Evolutionary conservation across 345 rosid genomes (phyloP), one percentile per base, ranked within the genome.

Genomic region (Linum lewisii): DNA sequence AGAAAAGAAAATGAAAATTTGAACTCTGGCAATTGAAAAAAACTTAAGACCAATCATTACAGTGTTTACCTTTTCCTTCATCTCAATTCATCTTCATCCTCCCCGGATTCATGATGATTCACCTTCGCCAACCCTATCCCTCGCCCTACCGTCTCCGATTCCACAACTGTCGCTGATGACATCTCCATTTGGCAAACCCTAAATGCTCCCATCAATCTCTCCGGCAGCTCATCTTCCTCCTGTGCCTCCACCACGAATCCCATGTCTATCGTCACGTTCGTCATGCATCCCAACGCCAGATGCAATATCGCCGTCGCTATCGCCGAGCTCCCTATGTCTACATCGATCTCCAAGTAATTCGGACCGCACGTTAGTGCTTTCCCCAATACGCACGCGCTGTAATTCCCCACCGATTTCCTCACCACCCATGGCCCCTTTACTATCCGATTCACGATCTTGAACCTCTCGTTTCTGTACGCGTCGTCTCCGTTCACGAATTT

Each of bases 401-500:
- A 79, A 52, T 70, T 86, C 15, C 96, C 96, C 16, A 86, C 93
- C 44, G 98, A 57, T 5, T 84, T 80, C 70, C 78, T 86, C 34
- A 91, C 92, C 51, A 86, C 74, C 96, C 96, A 91, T 0, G 96
- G 98, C 0, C 98, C 98, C 72, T 91, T 88, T 47, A 82, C 96
- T 63, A 91, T 91, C 62, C 90, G 76, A 45, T 84, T 86, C 68
- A 88, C 96, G 66, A 91, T 86, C 78, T 91, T 91, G 69, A 91
- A 88, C 64, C 98, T 84, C 69, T 80, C 81, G 65, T 86, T 88
- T 67, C 98, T 68, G 62, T 82, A 88, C 5, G 83, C 68, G 26
- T 91, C 96, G 58, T 83, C 83, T 0, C 81, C 90, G 79, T 86
- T 80, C 18, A 86, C 51, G 63, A 91, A 86, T n/a, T 87, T 80